Percentiles rank a stretch among this genome's conserved stretches.
Conservation (phyloP, 148 eudicot genomes). For the Persicaria tinctoria region DNA sequence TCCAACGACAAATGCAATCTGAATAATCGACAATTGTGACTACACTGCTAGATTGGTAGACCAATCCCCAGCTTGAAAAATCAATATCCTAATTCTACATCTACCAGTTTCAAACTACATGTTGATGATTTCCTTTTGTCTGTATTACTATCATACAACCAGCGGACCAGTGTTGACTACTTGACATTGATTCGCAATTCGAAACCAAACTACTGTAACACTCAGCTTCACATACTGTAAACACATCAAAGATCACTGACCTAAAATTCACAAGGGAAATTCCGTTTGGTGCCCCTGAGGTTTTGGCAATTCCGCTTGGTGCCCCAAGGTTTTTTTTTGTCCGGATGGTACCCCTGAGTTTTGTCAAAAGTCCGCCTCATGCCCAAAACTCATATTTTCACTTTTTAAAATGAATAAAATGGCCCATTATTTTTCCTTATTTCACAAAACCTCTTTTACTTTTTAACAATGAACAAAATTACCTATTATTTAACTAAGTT, state of each 20-base stretch:
- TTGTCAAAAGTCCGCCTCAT: too few species aligned
- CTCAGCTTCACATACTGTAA: background rate
- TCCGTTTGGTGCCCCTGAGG: too few species aligned
- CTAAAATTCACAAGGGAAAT: background rate
- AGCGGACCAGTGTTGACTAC: background rate
- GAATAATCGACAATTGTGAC: background rate
- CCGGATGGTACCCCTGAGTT: too few species aligned
- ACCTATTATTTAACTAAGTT: too few species aligned
- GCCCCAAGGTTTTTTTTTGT: too few species aligned
- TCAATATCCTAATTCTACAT: background rate
- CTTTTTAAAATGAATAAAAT: too few species aligned
- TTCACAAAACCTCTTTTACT: too few species aligned
- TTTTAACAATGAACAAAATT: too few species aligned
- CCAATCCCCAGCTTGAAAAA: background rate
- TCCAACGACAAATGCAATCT: background rate
- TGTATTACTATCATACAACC: background rate
- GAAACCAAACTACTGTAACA: background rate
- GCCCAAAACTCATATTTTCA: too few species aligned
- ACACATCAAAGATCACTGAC: background rate
- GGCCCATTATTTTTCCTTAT: too few species aligned
- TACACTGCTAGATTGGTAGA: background rate
- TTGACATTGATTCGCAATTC: too few species aligned
- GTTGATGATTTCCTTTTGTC: background rate
- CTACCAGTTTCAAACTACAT: background rate
- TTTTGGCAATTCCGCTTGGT: too few species aligned